These are phyloP conservation scores for Kurtzmaniella fragi DNA, from an alignment of 805 yeast genomes.

Conservation along the genomic window DNA sequence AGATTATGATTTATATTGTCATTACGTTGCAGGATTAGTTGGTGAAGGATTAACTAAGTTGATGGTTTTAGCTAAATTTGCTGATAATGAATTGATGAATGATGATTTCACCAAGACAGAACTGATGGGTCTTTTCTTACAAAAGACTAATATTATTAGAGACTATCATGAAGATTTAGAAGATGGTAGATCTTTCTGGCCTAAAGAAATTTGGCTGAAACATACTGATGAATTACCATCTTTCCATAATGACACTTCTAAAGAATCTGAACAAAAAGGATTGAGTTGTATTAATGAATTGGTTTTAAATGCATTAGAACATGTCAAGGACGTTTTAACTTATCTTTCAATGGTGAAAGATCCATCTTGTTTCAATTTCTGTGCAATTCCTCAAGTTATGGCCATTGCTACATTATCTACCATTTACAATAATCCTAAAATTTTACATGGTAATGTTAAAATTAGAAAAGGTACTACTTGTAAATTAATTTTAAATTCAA, in stretches of 20 bases:
- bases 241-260: constrained; percentile 38
- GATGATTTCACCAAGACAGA: constrained; percentile 58
- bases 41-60: constrained; percentile 92
- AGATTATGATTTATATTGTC: constrained; percentile 90
- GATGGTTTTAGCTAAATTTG: constrained; percentile 71
- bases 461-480: constrained; percentile 88
- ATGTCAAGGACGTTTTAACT: constrained; percentile 68
- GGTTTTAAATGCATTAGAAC: constrained; percentile 72
- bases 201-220: constrained; percentile 85
- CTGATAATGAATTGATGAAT: constrained; percentile 43
- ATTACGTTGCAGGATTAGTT: constrained; percentile 95
- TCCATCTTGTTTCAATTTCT: constrained; percentile 80
- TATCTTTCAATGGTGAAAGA: constrained; percentile 76
- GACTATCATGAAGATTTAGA: constrained; percentile 89
- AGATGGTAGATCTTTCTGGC: constrained; percentile 96
- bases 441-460: constrained; percentile 71
- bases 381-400: constrained; percentile 99
- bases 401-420: constrained; percentile 91
- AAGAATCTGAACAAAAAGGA: constrained; percentile 51
- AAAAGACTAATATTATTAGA: constrained; percentile 92
- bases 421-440: constrained; percentile 74
- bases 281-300: constrained; percentile 76
- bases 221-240: constrained; percentile 63
- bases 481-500: constrained; percentile 63
- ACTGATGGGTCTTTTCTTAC: constrained; percentile 93